Evolutionary conservation across 2,329 filamentous ascomycete species (phyloP).

Genomic region (Botrytis galanthina): DNA sequence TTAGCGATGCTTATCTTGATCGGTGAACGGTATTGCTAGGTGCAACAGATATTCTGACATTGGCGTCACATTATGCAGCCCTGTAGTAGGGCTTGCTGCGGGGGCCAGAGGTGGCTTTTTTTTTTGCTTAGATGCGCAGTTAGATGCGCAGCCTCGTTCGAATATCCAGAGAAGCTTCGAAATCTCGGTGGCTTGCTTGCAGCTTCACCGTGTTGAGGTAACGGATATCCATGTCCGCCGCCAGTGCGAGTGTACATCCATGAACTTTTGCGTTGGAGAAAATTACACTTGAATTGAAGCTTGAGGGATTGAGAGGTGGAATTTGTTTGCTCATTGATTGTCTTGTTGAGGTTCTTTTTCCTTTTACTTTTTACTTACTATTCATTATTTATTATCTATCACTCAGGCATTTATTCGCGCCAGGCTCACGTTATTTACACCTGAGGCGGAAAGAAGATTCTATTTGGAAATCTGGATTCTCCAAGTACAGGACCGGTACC

Average conservation of each 20-base stretch:
- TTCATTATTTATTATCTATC: background rate
- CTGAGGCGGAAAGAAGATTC: constrained; percentile 11
- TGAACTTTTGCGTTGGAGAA: background rate
- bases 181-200: background rate
- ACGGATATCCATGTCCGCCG: background rate
- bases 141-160: background rate
- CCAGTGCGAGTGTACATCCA: background rate
- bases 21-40: constrained; percentile 11
- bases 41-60: constrained; percentile 12
- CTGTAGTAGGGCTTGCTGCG: constrained; percentile 7
- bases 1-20: constrained; percentile 20
- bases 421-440: constrained; percentile 13
- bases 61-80: constrained; percentile 20
- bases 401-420: constrained; percentile 15
- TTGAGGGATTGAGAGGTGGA: background rate
- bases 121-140: background rate
- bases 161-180: background rate
- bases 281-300: background rate
- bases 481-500: background rate
- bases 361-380: background rate
- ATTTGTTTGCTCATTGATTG: background rate
- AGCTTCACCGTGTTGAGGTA: constrained; percentile 17
- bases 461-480: background rate
- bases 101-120: background rate
- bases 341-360: background rate